phyloP scores from a whole-genome alignment of 768 basidiomycete genomes.

The Rhizopogon vesiculosus region DNA sequence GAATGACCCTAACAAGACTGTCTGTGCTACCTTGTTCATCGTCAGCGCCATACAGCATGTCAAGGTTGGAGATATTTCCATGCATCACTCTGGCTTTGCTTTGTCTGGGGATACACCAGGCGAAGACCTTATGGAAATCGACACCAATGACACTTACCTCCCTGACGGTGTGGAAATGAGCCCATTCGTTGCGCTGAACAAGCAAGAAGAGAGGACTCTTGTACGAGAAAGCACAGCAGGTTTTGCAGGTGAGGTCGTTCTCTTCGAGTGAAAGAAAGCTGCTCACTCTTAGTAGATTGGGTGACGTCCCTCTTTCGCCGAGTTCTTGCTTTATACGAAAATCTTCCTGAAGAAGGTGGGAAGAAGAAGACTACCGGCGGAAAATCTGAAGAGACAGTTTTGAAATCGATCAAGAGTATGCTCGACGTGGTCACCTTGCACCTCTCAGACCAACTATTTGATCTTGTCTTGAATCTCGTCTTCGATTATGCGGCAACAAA shows the following conservation, averaged over 20 bases:
- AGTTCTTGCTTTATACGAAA: slow-evolving; percentile 81
- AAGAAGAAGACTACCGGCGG: slow-evolving; percentile 80
- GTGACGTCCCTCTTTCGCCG: slow-evolving; percentile 72
- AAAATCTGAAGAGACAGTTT: slow-evolving; percentile 71
- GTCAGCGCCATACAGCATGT: slow-evolving; percentile 68
- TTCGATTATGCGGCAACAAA: slow-evolving; percentile 87
- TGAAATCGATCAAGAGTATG: slow-evolving; percentile 77
- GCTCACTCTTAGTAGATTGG: slow-evolving; percentile 52
- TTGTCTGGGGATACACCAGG: slow-evolving; percentile 49
- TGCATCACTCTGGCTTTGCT: slow-evolving; percentile 50
- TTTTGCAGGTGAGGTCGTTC: slow-evolving; percentile 56
- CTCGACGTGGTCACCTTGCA: slow-evolving; percentile 80
- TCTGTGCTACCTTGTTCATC: slow-evolving; percentile 79
- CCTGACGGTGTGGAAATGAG: slow-evolving; percentile 44
- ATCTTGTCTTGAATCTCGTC: slow-evolving; percentile 79
- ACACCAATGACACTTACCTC: slow-evolving; percentile 39
- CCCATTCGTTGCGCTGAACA: slow-evolving; percentile 36
- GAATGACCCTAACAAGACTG: slow-evolving; percentile 80
- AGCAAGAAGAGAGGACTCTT: slow-evolving; percentile 66
- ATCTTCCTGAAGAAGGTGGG: slow-evolving; percentile 93
- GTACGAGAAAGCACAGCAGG: slow-evolving; percentile 73
- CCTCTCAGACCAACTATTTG: slow-evolving; percentile 59
- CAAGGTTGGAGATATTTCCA: slow-evolving; percentile 73
- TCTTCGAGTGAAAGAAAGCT: background rate
- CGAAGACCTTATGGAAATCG: slow-evolving; percentile 51